Evolutionary conservation across 352 stramenopile genomes (phyloP), one percentile per base, ranked within the genome.

Genomic region (Pseudoperonospora humuli): DNA sequence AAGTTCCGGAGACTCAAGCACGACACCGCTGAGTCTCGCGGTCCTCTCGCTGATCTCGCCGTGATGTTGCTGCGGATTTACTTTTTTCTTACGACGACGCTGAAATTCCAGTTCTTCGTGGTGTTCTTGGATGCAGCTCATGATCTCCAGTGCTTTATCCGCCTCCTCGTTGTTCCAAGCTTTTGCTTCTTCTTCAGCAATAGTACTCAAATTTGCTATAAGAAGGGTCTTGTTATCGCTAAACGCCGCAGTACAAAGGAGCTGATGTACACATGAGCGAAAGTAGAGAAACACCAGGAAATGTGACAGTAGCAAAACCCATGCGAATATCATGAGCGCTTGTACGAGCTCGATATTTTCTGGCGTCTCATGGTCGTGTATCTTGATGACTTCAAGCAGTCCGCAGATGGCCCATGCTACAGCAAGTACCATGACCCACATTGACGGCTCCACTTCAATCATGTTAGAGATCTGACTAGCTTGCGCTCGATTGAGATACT

Each of bases 401-500:
- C 50, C 52, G 31, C 66, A 63, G 40, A 85, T 50, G 0, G 18
- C 44, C 66, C 70, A 85, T 0, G 65, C 67, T 7, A 81, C 54
- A 8, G 45, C 40, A 0, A 85, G 45, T 9, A 85, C 48, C 4
- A 85, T 24, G 2, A 83, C 28, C 73, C 70, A 90, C 54, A 73
- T 84, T 3, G 64, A 75, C 13, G 82, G 64, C 23, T 86, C 50
- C 5, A 90, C 75, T 15, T 90, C 75, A 34, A 90, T 84, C 64
- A 90, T 77, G 50, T 90, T 66, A 10, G 61, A 78, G 40, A 90
- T 85, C 47, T 90, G 72, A 50, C 75, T 86, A 13, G 81, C 75
- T 55, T 86, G 77, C 3, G 70, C 74, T 10, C 80, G 70, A 35
- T 70, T 65, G 5, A 89, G 29, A 51, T 86, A 89, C 47, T 89